Evolutionary conservation across 2,329 filamentous ascomycete genomes (phyloP), one percentile per base, ranked within the genome.

Genomic region (Coniochaeta pulveracea): DNA sequence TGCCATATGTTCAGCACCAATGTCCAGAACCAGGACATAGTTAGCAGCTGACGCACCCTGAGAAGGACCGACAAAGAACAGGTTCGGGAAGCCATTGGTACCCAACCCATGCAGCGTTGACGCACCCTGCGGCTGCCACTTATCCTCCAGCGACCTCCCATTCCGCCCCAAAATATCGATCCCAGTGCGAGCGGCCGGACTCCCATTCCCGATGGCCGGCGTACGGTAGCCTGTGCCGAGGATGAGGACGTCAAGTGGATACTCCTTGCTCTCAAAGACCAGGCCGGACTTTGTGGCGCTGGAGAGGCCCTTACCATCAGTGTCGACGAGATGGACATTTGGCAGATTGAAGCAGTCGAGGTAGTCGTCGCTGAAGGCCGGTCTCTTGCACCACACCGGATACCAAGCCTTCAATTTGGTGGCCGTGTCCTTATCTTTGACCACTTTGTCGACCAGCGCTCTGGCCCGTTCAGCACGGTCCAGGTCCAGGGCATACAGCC

Each of bases 251-350:
- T 48, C 56, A 8, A 66, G 40, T 2, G 60, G 52, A 41, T 71
- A 68, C 28, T 69, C 61, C 16, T 56, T 47, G 9, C 57, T 64
- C 26, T 55, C 58, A 4, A 60, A 61, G 0, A 71, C 51, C 3
- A 78, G 45, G 0, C 67, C 66, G 5, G 37, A 46, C n/a, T 47
- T 35, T 1, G 65, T 73, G 6, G 67, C 49, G 3, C 49, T 39
- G 4, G 63, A 56, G 3, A 74, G 49, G 6, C 72, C 70, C 39
- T 61, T 58, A 4, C 67, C 70, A 19, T 68, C 51, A 0, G 72
- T 79, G 46, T 80, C 71, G 11, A 80, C 56, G 0, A 81, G 63
- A 5, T 61, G 58, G 4, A 81, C 75, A 42, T 75, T 66, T 0
- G 60, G 50, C 19, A 46, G 47, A 50, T 81, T 81, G 61, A 80